Percentiles rank a stretch among this genome's conserved stretches.
Evolutionary conservation across 2,329 filamentous ascomycete species (phyloP).

Genomic region (Westerdykella sp.): DNA sequence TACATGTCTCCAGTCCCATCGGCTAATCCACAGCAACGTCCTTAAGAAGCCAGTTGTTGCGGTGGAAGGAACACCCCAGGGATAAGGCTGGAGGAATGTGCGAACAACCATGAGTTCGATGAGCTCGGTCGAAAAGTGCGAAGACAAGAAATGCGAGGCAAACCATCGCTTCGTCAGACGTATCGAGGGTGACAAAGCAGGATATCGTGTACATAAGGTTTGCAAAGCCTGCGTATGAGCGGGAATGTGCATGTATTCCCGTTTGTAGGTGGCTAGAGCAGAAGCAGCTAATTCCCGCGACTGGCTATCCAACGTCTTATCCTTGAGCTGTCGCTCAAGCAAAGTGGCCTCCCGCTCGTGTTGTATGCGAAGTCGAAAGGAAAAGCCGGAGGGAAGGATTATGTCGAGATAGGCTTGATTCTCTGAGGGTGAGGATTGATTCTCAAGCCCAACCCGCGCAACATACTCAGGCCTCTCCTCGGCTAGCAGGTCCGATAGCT

Average conservation of each 20-base stretch:
- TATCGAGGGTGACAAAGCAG: slow-evolving; percentile 73
- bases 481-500: slow-evolving; percentile 66
- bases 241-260: slow-evolving; percentile 64
- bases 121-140: slow-evolving; percentile 71
- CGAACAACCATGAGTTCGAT: slow-evolving; percentile 76
- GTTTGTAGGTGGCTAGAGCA: slow-evolving; percentile 64
- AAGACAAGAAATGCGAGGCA: slow-evolving; percentile 68
- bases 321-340: slow-evolving; percentile 70
- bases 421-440: slow-evolving; percentile 58
- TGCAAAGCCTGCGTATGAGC: slow-evolving; percentile 76
- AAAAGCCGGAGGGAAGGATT: slow-evolving; percentile 61
- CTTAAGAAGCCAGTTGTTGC: slow-evolving; percentile 74
- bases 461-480: slow-evolving; percentile 55
- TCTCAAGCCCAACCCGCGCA: slow-evolving; percentile 74
- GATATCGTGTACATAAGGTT: slow-evolving; percentile 73
- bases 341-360: slow-evolving; percentile 80
- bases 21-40: slow-evolving; percentile 69
- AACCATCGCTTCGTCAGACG: slow-evolving; percentile 89
- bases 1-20: slow-evolving; percentile 87
- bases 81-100: slow-evolving; percentile 73
- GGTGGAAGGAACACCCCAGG: slow-evolving; percentile 72
- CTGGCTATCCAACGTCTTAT: slow-evolving; percentile 61
- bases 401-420: slow-evolving; percentile 83
- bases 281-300: slow-evolving; percentile 63
- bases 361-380: slow-evolving; percentile 81